phyloP scores from a whole-genome alignment of 1,284 basidiomycete genomes.

The Cystobasidium slooffiae region DNA sequence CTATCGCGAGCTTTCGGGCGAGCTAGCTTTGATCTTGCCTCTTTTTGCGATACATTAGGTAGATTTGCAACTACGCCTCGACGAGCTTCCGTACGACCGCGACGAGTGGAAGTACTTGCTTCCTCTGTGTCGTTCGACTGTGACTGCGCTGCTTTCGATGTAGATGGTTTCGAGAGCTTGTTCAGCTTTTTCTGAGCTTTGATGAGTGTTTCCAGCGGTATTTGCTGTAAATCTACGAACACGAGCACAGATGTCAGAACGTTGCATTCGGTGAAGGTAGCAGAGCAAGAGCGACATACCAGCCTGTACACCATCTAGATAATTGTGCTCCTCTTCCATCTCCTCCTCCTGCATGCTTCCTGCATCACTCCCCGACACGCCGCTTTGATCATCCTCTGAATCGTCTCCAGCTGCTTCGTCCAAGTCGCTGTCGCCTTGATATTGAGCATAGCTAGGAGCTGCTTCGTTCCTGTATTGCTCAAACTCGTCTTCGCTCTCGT shows the following conservation, averaged over 20 bases:
- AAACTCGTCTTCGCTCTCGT: constrained; percentile 52
- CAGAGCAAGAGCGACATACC: constrained; percentile 41
- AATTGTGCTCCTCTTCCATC: constrained; percentile 57
- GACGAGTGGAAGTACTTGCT: background rate
- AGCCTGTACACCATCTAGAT: constrained; percentile 50
- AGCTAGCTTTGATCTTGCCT: background rate
- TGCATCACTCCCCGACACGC: constrained; percentile 53
- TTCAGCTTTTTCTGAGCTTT: constrained; percentile 35
- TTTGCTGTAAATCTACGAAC: constrained; percentile 34
- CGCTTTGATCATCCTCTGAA: constrained; percentile 54
- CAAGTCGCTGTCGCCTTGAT: constrained; percentile 38
- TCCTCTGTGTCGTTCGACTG: background rate
- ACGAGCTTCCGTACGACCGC: constrained; percentile 12
- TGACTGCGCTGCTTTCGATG: background rate
- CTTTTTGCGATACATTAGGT: constrained; percentile 1
- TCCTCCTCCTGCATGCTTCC: constrained; percentile 56
- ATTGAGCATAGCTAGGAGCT: constrained; percentile 29
- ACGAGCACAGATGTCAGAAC: constrained; percentile 35
- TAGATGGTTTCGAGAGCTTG: constrained; percentile 5
- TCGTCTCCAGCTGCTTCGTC: constrained; percentile 45
- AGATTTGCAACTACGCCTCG: constrained; percentile 21
- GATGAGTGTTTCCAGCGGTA: constrained; percentile 26
- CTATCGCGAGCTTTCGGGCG: constrained; percentile 63
- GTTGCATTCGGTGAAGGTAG: constrained; percentile 8
- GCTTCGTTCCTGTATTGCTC: constrained; percentile 55